These are phyloP conservation scores for Cinnamomum micranthum DNA, from an alignment of 164 flowering plant species.

Conservation along the genomic window DNA sequence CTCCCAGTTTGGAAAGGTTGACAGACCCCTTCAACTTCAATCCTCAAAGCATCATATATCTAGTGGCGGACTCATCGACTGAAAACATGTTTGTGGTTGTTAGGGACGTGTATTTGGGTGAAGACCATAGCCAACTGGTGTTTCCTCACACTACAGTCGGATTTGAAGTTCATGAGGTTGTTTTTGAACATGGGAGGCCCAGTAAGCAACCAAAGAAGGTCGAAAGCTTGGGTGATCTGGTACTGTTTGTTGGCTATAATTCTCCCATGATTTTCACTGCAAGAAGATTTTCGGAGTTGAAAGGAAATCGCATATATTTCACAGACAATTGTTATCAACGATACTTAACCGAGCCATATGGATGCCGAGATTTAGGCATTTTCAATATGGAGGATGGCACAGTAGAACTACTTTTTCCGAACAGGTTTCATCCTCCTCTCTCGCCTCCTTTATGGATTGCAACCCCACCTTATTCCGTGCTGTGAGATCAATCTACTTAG, in stretches of 20 bases:
- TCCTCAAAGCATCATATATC: too few species aligned
- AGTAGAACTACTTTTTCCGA: too few species aligned
- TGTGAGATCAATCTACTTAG: too few species aligned
- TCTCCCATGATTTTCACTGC: not conserved
- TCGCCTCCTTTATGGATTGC: not conserved
- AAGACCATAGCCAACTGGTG: too few species aligned
- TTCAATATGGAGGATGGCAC: not conserved
- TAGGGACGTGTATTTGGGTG: not conserved
- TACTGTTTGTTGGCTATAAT: not conserved
- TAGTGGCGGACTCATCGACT: not conserved
- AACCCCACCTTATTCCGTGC: too few species aligned
- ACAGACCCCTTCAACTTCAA: not conserved
- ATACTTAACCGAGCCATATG: too few species aligned
- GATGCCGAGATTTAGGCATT: not conserved
- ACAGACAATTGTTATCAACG: too few species aligned
- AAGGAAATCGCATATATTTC: not conserved
- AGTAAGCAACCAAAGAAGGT: not conserved
- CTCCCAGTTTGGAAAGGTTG: not conserved
- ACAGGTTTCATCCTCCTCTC: not conserved
- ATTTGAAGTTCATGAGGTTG: not conserved
- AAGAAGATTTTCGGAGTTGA: not conserved
- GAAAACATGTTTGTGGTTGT: not conserved
- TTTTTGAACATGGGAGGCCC: not conserved
- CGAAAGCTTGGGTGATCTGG: not conserved
- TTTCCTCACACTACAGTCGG: not conserved